Base-by-base conservation (phyloP, 768 basidiomycete species). In the Boletus reticuloceps region DNA sequence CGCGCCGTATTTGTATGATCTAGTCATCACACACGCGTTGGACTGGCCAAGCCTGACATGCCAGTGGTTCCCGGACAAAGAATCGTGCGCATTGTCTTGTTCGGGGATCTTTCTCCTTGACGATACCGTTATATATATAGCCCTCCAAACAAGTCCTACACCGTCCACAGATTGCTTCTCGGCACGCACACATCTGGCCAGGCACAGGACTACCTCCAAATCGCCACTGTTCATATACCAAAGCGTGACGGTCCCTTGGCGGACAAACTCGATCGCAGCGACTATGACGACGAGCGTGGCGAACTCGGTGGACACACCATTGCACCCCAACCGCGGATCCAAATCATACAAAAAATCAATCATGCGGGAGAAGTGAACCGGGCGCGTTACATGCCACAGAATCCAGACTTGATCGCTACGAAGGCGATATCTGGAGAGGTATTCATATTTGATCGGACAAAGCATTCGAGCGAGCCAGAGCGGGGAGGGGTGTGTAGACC, bases 361-460 rank as follows among this genome's bases (percentile, higher is more conserved):
- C 97, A 99, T 71, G 81, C 82, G 5, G 92, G 94, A 40, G 97
- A 99, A 70, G 92, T 98, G 66, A 99, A 99, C 73, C 79, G 94
- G 42, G 97, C 97, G 56, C 85, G 97, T 50, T 99, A 98, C 72
- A 98, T 98, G 95, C 97, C 97, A 7, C 96, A 98, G 73, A 99
- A 98, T 67, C 91, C 94, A 2, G 92, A 98, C 74, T 73, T 99
- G 61, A 90, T 99, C 61, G 97, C 97, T 14, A 98, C 96, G 12
- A 98, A 98, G 72, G 80, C 94, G 20, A 82, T 94, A 9, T 85
- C 83, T 7, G 97, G 96, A 14, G 92, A 97, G 59, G 92, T 98
- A 4, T 76, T 89, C 54, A 75, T 99, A n/a, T 99, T 98, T 73
- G 97, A 99, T 73, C 77, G 97, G 55, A 98, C 97, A 36, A 98